These are phyloP conservation scores for Falciphora oryzae DNA, from an alignment of 2,329 filamentous ascomycete genomes.

Conservation along the genomic window DNA sequence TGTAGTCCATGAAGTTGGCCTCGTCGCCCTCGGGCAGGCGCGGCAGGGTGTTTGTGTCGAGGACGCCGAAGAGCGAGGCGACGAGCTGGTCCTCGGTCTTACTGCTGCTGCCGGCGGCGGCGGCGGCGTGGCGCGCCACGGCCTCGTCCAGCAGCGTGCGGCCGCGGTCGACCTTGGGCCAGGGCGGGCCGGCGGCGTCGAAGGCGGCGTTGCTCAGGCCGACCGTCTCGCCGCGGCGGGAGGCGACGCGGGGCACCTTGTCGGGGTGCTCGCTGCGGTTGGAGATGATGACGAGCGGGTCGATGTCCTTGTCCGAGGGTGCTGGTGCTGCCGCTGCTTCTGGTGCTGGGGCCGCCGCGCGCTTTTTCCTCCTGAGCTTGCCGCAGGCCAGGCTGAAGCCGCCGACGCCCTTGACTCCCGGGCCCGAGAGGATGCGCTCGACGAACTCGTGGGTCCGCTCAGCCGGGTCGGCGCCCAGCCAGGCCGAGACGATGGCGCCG, in stretches of 20 bases:
- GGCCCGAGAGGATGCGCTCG: conserved; percentile 43
- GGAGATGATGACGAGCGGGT: conserved; percentile 55
- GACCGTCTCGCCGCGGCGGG: conserved; percentile 43
- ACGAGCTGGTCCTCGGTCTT: conserved; percentile 41
- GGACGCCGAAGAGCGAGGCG: conserved; percentile 45
- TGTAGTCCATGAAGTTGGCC: conserved; percentile 46
- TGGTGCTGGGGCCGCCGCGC: conserved; percentile 15
- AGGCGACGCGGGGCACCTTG: conserved; percentile 53
- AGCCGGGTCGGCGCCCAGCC: conserved; percentile 46
- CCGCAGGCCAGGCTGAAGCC: conserved; percentile 64
- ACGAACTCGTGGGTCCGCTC: conserved; percentile 46
- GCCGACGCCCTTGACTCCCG: conserved; percentile 54
- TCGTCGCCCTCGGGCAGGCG: conserved; percentile 23
- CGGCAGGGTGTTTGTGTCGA: conserved; percentile 54
- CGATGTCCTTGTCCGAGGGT: conserved; percentile 21
- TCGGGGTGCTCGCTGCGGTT: conserved; percentile 50
- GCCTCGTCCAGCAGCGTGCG: conserved; percentile 37
- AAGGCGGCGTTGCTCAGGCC: conserved; percentile 60
- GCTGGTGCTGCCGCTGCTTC: conserved; percentile 8
- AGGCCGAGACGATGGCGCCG: conserved; percentile 58
- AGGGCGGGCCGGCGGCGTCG: conserved; percentile 32
- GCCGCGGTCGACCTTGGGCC: conserved; percentile 57
- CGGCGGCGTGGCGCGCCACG: conserved; percentile 32
- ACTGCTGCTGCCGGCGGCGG: background rate
- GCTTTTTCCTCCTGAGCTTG: conserved; percentile 38